Conservation (phyloP, 2,329 filamentous ascomycete species). For the Penicillium sp. region DNA sequence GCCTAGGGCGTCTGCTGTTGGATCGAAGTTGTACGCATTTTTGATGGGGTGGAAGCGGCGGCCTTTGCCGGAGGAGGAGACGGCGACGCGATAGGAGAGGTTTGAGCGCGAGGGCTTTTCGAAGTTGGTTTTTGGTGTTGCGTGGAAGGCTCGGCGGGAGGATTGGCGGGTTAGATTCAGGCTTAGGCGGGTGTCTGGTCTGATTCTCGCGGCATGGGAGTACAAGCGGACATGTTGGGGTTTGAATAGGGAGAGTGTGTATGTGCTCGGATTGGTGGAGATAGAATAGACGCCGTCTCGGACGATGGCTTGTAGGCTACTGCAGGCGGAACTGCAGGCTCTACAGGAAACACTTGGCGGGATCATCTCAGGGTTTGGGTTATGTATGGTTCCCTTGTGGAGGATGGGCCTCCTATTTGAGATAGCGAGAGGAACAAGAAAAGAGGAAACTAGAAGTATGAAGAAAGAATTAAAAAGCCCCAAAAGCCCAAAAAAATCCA, state of each 20-base stretch:
- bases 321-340: slow-evolving; percentile 37
- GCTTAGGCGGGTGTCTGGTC: not conserved
- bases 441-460: not conserved
- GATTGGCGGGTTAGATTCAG: not conserved
- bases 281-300: slow-evolving; percentile 21
- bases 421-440: not conserved
- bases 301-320: slow-evolving; percentile 30
- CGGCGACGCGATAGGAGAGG: slow-evolving; percentile 68
- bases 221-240: not conserved
- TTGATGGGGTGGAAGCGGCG: slow-evolving; percentile 64
- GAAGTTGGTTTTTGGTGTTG: not conserved
- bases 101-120: slow-evolving; percentile 21
- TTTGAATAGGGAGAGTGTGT: not conserved
- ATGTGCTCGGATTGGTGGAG: slow-evolving; percentile 14
- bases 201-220: not conserved
- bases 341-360: slow-evolving; percentile 29
- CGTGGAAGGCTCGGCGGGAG: slow-evolving; percentile 1
- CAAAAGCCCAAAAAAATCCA: not conserved
- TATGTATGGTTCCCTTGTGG: not conserved
- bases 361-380: slow-evolving; percentile 24
- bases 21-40: slow-evolving; percentile 72
- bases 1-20: slow-evolving; percentile 40
- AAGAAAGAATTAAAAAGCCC: slow-evolving; percentile 8
- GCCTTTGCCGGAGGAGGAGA: slow-evolving; percentile 73
- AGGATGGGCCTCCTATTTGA: not conserved